Evolutionary conservation across 2,329 filamentous ascomycete species (phyloP).

Genomic region (Penicillium sp.): DNA sequence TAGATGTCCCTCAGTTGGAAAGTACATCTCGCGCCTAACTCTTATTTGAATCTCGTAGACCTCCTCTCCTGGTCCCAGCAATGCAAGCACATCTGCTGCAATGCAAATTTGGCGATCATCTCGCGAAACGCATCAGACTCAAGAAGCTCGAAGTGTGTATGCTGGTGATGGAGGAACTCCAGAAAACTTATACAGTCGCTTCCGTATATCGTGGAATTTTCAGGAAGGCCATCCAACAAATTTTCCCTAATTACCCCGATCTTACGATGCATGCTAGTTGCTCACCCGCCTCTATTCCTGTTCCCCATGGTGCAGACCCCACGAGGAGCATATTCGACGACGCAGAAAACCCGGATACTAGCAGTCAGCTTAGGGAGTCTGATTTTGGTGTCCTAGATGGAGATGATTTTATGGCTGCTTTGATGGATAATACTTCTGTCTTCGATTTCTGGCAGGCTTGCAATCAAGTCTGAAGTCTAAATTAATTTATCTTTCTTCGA

Average conservation of each 20-base stretch:
- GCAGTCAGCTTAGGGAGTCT: background rate
- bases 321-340: background rate
- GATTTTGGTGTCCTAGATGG: background rate
- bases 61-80: conserved; percentile 36
- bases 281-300: background rate
- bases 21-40: too few relatives aligned
- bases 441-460: background rate
- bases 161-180: conserved; percentile 38
- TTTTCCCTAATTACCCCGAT: conserved; percentile 11
- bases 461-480: background rate
- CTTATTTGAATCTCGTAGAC: conserved; percentile 12
- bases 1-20: background rate
- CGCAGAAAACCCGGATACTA: background rate
- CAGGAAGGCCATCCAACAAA: conserved; percentile 29
- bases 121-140: conserved; percentile 33
- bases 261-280: background rate
- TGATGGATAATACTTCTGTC: background rate
- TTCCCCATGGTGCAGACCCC: background rate
- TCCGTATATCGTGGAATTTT: conserved; percentile 36
- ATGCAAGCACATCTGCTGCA: conserved; percentile 40
- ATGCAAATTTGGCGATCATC: conserved; percentile 29
- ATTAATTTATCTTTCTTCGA: too few relatives aligned
- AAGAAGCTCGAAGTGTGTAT: conserved; percentile 40
- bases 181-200: conserved; percentile 35
- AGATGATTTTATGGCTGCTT: background rate